A percentile compares a stretch with the other conserved stretches of the same genome.
phyloP scores from a whole-genome alignment of 129 eudicot genomes.

The Chrysanthemum makinoi region DNA sequence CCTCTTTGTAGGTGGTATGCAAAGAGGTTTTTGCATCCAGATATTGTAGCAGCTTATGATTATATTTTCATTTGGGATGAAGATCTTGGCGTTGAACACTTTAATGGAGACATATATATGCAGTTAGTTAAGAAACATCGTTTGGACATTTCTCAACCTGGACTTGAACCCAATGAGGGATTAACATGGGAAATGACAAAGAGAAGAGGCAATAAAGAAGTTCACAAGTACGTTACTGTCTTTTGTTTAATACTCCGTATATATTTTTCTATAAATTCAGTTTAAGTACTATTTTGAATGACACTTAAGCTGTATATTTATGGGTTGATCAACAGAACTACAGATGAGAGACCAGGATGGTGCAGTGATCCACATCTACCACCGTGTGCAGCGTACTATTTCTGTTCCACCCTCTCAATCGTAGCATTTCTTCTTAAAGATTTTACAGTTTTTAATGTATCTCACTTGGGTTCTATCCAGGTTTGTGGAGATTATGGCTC shows the following conservation, averaged over 20 bases:
- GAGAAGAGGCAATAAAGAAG: slow-evolving; percentile 42
- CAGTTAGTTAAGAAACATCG: slow-evolving; percentile 42
- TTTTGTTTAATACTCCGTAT: background rate
- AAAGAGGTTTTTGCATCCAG: slow-evolving; percentile 55
- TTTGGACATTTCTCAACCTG: slow-evolving; percentile 54
- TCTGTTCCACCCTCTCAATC: background rate
- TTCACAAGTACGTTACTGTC: slow-evolving; percentile 40
- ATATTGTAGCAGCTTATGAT: slow-evolving; percentile 43
- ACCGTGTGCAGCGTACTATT: slow-evolving; percentile 82
- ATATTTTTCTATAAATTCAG: slow-evolving; percentile 1
- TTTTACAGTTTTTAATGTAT: background rate
- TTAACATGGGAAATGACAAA: slow-evolving; percentile 53
- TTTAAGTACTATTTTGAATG: slow-evolving; percentile 8
- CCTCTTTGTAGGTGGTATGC: slow-evolving; percentile 48
- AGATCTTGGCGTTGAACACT: slow-evolving; percentile 52
- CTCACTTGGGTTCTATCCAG: slow-evolving; percentile 23
- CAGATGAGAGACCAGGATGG: slow-evolving; percentile 73
- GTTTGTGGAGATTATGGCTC: slow-evolving; percentile 56
- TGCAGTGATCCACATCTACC: slow-evolving; percentile 73
- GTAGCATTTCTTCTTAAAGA: background rate
- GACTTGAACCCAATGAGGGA: slow-evolving; percentile 42
- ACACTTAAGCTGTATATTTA: slow-evolving; percentile 2
- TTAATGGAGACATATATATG: slow-evolving; percentile 46
- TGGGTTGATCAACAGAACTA: slow-evolving; percentile 30
- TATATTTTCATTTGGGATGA: slow-evolving; percentile 58